These are phyloP conservation scores for Metarhizium guizhouense DNA, from an alignment of 2,329 filamentous ascomycete species.

Conservation along the genomic window DNA sequence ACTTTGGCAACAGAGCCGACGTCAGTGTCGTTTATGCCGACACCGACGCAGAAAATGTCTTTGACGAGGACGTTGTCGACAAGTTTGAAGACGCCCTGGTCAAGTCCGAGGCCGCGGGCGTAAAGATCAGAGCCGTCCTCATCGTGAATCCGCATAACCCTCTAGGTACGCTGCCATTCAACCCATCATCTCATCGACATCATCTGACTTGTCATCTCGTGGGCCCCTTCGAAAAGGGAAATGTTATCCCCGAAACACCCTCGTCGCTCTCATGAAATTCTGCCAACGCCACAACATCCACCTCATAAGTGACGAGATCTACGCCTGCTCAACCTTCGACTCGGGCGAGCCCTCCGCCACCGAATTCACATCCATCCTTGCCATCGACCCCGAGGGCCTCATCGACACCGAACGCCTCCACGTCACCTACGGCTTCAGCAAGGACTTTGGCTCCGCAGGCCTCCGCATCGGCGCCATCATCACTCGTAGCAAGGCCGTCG, in stretches of 20 bases:
- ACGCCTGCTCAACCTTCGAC: conserved; percentile 41
- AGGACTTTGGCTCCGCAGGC: conserved; percentile 45
- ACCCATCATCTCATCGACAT: conserved; percentile 4
- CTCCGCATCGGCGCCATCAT: conserved; percentile 41
- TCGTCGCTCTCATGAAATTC: conserved; percentile 36
- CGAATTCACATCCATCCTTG: conserved; percentile 39
- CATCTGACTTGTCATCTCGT: conserved; percentile 4
- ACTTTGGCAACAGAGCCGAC: conserved; percentile 34
- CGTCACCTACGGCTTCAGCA: conserved; percentile 35
- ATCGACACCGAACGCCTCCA: conserved; percentile 41
- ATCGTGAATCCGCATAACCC: conserved; percentile 47
- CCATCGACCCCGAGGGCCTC: conserved; percentile 31
- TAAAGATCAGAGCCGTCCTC: conserved; percentile 35
- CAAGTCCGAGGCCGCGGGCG: conserved; percentile 23
- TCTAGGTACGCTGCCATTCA: conserved; percentile 24
- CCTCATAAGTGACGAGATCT: conserved; percentile 50
- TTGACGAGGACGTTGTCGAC: conserved; percentile 32
- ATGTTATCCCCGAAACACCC: conserved; percentile 34
- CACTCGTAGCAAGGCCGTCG: conserved; percentile 23
- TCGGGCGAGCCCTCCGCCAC: conserved; percentile 16
- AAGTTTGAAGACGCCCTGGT: conserved; percentile 35
- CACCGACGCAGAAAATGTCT: conserved; percentile 31
- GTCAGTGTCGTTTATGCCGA: conserved; percentile 35
- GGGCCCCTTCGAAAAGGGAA: conserved; percentile 13
- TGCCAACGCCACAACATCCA: conserved; percentile 42